A percentile compares a stretch with the other conserved stretches of the same genome.
Conservation (phyloP, 352 stramenopile genomes). For the Blastocystis sp. region DNA sequence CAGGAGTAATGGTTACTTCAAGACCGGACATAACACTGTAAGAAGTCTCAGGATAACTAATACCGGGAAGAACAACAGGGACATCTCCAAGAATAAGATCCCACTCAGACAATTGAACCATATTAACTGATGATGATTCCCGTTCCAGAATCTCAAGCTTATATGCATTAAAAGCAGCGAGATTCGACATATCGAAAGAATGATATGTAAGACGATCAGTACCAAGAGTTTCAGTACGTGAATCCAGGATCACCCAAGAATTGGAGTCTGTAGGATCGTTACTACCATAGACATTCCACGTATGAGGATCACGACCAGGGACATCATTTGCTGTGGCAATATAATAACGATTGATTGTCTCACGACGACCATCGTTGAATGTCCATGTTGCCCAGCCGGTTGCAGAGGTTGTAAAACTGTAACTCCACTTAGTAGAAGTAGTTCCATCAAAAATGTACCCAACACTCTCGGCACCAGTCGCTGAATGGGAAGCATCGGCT, state of each 20-base stretch:
- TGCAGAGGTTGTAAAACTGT: neutral
- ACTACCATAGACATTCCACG: slow-evolving; percentile 22
- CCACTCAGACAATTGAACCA: slow-evolving; percentile 38
- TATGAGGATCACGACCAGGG: neutral
- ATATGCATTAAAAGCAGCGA: neutral
- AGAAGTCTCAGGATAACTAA: slow-evolving; percentile 28
- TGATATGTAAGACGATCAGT: neutral
- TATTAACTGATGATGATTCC: too few relatives aligned
- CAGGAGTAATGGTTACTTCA: neutral
- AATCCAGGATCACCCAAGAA: neutral
- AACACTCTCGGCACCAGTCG: neutral
- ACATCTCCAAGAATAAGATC: neutral
- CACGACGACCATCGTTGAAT: slow-evolving; percentile 11
- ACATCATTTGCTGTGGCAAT: slow-evolving; percentile 39
- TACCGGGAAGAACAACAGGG: neutral
- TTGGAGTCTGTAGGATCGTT: neutral
- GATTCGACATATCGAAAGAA: slow-evolving; percentile 18
- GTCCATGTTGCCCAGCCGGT: neutral
- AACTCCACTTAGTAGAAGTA: neutral
- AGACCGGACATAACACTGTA: neutral
- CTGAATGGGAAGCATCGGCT: neutral
- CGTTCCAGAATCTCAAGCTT: neutral
- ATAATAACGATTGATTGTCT: slow-evolving; percentile 10
- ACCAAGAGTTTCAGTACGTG: neutral
- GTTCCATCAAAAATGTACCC: neutral